A percentile compares a stretch with the other conserved stretches of the same genome.
phyloP scores from a whole-genome alignment of 2,329 filamentous ascomycete species.

The Paecilomyces niveus region DNA sequence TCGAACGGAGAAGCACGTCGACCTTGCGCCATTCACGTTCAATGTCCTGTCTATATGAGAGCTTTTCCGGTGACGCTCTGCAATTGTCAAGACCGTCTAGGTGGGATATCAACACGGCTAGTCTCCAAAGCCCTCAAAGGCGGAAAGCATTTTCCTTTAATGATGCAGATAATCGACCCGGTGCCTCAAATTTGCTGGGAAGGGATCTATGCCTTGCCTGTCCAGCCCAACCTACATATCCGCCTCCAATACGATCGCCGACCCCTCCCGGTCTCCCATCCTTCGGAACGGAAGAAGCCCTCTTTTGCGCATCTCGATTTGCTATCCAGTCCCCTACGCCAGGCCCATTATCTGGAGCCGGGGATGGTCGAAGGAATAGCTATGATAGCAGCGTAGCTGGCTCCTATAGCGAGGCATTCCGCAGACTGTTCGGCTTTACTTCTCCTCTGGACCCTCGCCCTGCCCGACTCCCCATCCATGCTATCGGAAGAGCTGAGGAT shows the following conservation, averaged over 20 bases:
- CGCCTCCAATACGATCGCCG: constrained; percentile 30
- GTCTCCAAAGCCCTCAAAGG: constrained; percentile 1
- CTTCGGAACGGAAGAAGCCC: constrained; percentile 35
- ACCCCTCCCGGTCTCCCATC: constrained; percentile 40
- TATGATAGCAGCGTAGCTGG: constrained; percentile 4
- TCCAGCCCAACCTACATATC: constrained; percentile 25
- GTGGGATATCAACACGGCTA: background rate
- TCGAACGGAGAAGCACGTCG: constrained; percentile 17
- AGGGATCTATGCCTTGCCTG: constrained; percentile 19
- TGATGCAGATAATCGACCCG: constrained; percentile 14
- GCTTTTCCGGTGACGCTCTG: background rate
- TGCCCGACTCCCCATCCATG: constrained; percentile 11
- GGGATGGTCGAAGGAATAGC: background rate
- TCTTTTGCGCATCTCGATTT: constrained; percentile 23
- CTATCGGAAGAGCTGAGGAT: constrained; percentile 32
- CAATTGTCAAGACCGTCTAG: background rate
- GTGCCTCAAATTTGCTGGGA: constrained; percentile 15
- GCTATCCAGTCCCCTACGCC: constrained; percentile 7
- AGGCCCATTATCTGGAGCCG: constrained; percentile 4
- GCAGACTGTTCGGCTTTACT: constrained; percentile 23
- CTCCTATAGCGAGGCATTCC: constrained; percentile 19
- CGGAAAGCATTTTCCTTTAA: constrained; percentile 20
- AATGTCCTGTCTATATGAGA: background rate
- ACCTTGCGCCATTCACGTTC: constrained; percentile 11
- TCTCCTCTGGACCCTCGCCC: constrained; percentile 8